Conservation (phyloP, 140 eudicot genomes). For the Anethum foeniculum region DNA sequence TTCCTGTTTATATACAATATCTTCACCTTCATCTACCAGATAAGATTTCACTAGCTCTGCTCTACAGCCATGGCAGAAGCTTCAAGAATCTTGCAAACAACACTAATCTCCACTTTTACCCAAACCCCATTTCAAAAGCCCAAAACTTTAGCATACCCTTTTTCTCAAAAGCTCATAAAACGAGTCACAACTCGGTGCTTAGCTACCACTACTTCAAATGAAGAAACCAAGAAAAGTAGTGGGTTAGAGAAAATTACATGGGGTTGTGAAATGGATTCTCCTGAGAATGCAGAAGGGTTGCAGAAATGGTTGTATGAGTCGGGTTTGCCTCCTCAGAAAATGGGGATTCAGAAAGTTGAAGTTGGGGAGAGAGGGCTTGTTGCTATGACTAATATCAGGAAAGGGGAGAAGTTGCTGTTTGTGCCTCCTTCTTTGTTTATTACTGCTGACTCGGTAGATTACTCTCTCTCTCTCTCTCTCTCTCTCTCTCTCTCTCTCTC, state of each 20-base stretch:
- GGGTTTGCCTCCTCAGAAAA: slow-evolving; percentile 81
- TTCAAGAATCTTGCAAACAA: slow-evolving; percentile 40
- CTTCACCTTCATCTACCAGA: slow-evolving; percentile 18
- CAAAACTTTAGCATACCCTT: slow-evolving; percentile 13
- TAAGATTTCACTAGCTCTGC: slow-evolving; percentile 29
- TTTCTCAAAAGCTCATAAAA: slow-evolving; percentile 9
- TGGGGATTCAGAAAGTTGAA: slow-evolving; percentile 71
- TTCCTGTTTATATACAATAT: neutral
- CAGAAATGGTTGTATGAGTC: slow-evolving; percentile 65
- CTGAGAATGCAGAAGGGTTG: slow-evolving; percentile 70
- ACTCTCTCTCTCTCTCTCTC: too few relatives aligned
- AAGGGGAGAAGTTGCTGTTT: slow-evolving; percentile 76
- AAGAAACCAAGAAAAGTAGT: slow-evolving; percentile 14
- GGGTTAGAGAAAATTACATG: slow-evolving; percentile 35
- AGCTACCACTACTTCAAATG: slow-evolving; percentile 29
- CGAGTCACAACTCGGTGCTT: slow-evolving; percentile 49
- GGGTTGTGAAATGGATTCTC: slow-evolving; percentile 86
- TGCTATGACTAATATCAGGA: slow-evolving; percentile 65
- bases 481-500: too few relatives aligned
- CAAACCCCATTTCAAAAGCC: slow-evolving; percentile 15
- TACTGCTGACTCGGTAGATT: slow-evolving; percentile 67
- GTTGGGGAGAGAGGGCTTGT: slow-evolving; percentile 96
- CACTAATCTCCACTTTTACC: slow-evolving; percentile 35
- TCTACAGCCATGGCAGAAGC: slow-evolving; percentile 50
- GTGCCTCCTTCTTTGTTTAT: slow-evolving; percentile 87